These are phyloP conservation scores for Citrus medica DNA, from an alignment of 345 rosid genomes.

Conservation along the genomic window DNA sequence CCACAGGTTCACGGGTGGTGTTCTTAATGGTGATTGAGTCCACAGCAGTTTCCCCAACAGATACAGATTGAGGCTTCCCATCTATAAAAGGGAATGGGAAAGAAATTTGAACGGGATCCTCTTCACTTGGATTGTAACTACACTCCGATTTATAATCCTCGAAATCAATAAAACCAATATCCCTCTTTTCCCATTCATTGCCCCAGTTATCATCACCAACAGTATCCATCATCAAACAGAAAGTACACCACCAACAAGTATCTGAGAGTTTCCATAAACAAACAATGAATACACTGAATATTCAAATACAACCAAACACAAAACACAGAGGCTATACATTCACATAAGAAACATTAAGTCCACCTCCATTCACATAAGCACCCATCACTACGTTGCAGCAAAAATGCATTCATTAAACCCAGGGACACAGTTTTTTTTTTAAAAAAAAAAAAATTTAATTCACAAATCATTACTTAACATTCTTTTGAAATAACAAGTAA, in stretches of 20 bases:
- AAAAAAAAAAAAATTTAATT: neutral
- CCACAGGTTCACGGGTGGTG: constrained; percentile 50
- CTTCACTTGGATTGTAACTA: constrained; percentile 42
- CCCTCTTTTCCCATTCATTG: constrained; percentile 74
- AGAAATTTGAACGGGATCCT: constrained; percentile 61
- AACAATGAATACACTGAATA: neutral
- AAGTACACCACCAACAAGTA: neutral
- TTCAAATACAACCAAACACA: neutral
- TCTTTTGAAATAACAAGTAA: neutral
- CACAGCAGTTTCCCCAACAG: constrained; percentile 50
- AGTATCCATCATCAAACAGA: constrained; percentile 39
- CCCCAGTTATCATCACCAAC: constrained; percentile 46
- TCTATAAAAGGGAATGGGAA: constrained; percentile 58
- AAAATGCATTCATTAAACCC: neutral
- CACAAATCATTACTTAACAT: neutral
- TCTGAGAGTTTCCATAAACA: neutral
- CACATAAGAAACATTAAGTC: neutral
- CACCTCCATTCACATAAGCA: neutral
- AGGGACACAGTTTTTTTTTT: neutral
- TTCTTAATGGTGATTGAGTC: constrained; percentile 56
- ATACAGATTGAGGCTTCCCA: constrained; percentile 61
- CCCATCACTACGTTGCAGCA: neutral
- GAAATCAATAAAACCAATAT: constrained; percentile 67
- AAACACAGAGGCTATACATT: neutral
- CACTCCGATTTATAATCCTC: constrained; percentile 53